Evolutionary conservation across 768 basidiomycete species (phyloP), one percentile per base, ranked within the genome.

Genomic region (Serendipita sp.): DNA sequence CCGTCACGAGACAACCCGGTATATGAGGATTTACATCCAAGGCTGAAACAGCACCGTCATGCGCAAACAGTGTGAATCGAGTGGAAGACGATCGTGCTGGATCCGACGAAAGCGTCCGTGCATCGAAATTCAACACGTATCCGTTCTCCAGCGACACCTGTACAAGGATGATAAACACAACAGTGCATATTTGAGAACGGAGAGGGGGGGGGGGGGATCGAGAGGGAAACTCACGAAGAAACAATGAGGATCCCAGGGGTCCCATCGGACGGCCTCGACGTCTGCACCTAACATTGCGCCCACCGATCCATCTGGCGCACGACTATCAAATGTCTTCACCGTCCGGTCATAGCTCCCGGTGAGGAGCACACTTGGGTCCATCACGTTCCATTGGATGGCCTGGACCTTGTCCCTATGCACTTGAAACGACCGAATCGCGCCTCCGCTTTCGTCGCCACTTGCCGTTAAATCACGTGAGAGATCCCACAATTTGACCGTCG

Each of bases 401-500:
- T 97, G 94, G 27, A 99, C 90, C 76, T 95, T 97, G 74, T 96
- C 93, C 71, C 84, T 88, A 72, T 93, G 91, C 34, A 87, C 78
- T 46, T 79, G 79, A 74, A 94, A 98, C 68, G 87, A 92, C 65
- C 91, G 80, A 69, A 97, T 81, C 27, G 94, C 94, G 15, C 80
- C 83, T 65, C 69, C 70, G 0, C 68, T 71, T 74, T 72, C 72
- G 3, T 76, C 76, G 3, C 70, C 70, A 68, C 77, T 70, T 65
- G 75, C 11, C 77, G 27, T 78, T 3, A 83, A 81, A 62, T 83
- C 80, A 13, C 90, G 80, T 44, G 80, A 86, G 63, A 99, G 78
- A 76, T 99, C 96, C 96, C 95, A 99, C 31, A 99, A 75, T 74
- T 99, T 99, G 66, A 99, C 91, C 0, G 95, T 98, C 63, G 84